These are phyloP conservation scores for Carex pumila DNA, from an alignment of 176 grass and related monocot species.

Conservation along the genomic window DNA sequence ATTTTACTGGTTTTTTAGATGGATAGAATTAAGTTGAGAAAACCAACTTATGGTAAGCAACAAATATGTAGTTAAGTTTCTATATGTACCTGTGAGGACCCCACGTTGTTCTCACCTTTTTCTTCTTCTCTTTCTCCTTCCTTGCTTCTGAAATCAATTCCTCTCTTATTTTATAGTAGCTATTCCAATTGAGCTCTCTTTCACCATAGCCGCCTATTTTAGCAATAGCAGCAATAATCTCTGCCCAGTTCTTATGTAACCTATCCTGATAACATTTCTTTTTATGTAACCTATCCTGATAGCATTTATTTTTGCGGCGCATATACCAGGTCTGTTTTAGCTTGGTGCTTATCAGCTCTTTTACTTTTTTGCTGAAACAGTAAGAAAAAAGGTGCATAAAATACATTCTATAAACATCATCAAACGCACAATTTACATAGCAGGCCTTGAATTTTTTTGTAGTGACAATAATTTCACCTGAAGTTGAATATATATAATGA, in stretches of 20 bases:
- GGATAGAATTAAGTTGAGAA: too few relatives aligned
- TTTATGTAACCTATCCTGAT: conserved; percentile 30
- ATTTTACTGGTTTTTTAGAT: neutral
- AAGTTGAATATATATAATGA: neutral
- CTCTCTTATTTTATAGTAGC: conserved; percentile 51
- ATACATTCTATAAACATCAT: neutral
- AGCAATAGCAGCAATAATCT: conserved; percentile 53
- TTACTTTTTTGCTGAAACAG: conserved; percentile 48
- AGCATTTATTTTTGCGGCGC: conserved; percentile 33
- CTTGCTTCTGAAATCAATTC: conserved; percentile 36
- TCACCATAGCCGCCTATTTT: conserved; percentile 43
- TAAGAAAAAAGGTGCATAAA: neutral
- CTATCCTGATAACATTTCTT: conserved; percentile 31
- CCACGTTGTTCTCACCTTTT: conserved; percentile 13
- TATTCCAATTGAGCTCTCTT: conserved; percentile 61
- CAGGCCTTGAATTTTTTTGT: neutral
- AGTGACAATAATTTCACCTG: neutral
- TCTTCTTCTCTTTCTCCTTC: conserved; percentile 12
- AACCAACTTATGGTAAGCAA: neutral
- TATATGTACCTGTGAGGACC: conserved; percentile 51
- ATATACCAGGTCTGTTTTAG: conserved; percentile 50
- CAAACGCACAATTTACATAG: neutral
- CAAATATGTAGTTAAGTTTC: neutral
- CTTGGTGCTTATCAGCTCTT: conserved; percentile 59
- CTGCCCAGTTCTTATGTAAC: conserved; percentile 42